phyloP scores from a whole-genome alignment of 2,329 filamentous ascomycete genomes.

The Dendryphion nanum region DNA sequence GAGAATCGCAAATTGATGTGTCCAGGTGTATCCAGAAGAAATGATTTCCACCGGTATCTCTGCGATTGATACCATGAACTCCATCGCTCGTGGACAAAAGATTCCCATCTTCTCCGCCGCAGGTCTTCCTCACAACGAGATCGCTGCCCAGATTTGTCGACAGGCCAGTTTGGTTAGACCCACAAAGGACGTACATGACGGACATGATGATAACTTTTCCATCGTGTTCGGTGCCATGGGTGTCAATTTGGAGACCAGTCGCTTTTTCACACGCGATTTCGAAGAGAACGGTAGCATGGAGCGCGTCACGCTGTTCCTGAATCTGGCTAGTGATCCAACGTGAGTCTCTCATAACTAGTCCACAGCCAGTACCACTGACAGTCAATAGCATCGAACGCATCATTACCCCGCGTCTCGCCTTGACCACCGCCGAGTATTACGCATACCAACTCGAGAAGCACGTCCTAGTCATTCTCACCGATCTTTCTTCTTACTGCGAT shows the following conservation, averaged over 20 bases:
- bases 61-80: slow-evolving; percentile 93
- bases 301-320: slow-evolving; percentile 94
- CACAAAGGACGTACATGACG: slow-evolving; percentile 94
- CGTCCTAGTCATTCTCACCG: slow-evolving; percentile 96
- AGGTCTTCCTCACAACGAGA: slow-evolving; percentile 98
- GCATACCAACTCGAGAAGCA: slow-evolving; percentile 99
- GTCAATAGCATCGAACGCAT: slow-evolving; percentile 88
- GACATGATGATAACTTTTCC: slow-evolving; percentile 98
- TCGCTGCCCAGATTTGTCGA: slow-evolving; percentile 97
- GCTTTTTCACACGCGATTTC: slow-evolving; percentile 98
- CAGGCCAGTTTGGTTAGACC: slow-evolving; percentile 92
- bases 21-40: slow-evolving; percentile 93
- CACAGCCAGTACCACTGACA: too few species aligned
- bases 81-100: slow-evolving; percentile 96
- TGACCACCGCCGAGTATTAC: slow-evolving; percentile 99
- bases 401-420: slow-evolving; percentile 95
- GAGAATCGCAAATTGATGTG: not conserved
- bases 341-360: slow-evolving; percentile 53
- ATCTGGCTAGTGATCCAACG: slow-evolving; percentile 98
- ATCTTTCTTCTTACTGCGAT: slow-evolving; percentile 97
- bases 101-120: slow-evolving; percentile 99
- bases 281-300: slow-evolving; percentile 99
- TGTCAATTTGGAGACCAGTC: slow-evolving; percentile 98
- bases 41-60: slow-evolving; percentile 99
- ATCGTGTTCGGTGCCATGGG: slow-evolving; percentile 99